These are phyloP conservation scores for Chaetoceros tenuissimus DNA, from an alignment of 108 stramenopile species.

Conservation along the genomic window DNA sequence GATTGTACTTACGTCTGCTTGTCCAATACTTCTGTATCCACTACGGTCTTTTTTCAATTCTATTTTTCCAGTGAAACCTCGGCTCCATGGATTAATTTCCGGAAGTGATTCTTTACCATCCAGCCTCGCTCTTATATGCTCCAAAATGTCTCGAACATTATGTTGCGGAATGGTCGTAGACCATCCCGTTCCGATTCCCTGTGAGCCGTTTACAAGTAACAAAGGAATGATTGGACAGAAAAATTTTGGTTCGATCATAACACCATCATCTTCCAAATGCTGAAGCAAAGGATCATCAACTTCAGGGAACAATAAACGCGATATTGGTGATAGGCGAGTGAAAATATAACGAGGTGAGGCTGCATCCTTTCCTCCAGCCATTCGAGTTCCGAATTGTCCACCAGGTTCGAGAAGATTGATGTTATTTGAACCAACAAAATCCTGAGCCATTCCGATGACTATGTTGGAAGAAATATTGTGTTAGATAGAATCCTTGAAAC, in stretches of 20 bases:
- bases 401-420: constrained; percentile 78
- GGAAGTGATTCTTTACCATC: constrained; percentile 32
- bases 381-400: constrained; percentile 91
- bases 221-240: constrained; percentile 84
- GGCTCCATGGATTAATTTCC: constrained; percentile 42
- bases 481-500: no score
- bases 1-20: neutral
- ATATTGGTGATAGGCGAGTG: constrained; percentile 64
- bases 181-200: constrained; percentile 97
- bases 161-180: constrained; percentile 81
- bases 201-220: constrained; percentile 81
- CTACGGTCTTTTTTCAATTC: constrained; percentile 18
- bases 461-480: no score
- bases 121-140: constrained; percentile 61
- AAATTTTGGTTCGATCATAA: constrained; percentile 74
- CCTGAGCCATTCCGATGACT: constrained; percentile 91
- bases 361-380: constrained; percentile 82
- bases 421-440: constrained; percentile 93
- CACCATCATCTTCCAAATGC: constrained; percentile 82
- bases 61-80: constrained; percentile 67
- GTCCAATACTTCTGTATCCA: constrained; percentile 42
- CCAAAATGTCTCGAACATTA: constrained; percentile 72
- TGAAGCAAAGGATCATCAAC: constrained; percentile 76
- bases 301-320: constrained; percentile 72
- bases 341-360: constrained; percentile 92